Base-by-base conservation (phyloP, 2,329 filamentous ascomycete species). In the Aspergillus japonicus region DNA sequence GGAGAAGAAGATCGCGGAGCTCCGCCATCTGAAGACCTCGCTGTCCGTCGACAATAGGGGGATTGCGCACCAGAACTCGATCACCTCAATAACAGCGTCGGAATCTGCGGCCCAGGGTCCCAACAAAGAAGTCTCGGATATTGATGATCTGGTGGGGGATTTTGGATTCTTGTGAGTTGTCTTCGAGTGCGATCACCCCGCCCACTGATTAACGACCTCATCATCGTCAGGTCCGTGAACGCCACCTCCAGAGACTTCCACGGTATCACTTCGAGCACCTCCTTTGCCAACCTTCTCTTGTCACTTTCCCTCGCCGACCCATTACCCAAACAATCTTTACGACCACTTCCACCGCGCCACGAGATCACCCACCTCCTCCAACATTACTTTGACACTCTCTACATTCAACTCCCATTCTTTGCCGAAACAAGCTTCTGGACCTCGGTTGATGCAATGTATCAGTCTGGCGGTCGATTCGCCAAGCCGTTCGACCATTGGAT, bases 201-300 rank as follows among this genome's bases (percentile, higher is more conserved):
- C 39, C 16, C 39, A 44, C 14, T 16, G 5, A 44, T 16, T 44
- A 19, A 44, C 39, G 1, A 16, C 14, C 16, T 44, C 16, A 5
- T 44, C 14, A 3, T 19, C 14, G 5, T 48, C 68, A 95, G 92
- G 58, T 92, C 94, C 5, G 91, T 99, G 71, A 96, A 96, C 79
- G 93, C 95, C 29, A 97, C 93, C 0, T 94, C 93, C 1, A 85
- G 92, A 71, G 95, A 98, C 75, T 97, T 97, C 71, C 92, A 96
- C 73, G 89, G 92, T 8, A 92, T 93, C 59, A 88, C 90, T 31
- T 89, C 87, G 61, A 92, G 91, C 69, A 96, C 96, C 85, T 96
- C 92, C 0, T 97, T 97, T 81, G 91, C 92, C 26, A 88, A 91
- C 39, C 83, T 98, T 21, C 89, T 97, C 24, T 79, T 96, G 29